Evolutionary conservation across 306 rosid genomes (phyloP), one percentile per base, ranked within the genome.

Genomic region (Medicago arabica): DNA sequence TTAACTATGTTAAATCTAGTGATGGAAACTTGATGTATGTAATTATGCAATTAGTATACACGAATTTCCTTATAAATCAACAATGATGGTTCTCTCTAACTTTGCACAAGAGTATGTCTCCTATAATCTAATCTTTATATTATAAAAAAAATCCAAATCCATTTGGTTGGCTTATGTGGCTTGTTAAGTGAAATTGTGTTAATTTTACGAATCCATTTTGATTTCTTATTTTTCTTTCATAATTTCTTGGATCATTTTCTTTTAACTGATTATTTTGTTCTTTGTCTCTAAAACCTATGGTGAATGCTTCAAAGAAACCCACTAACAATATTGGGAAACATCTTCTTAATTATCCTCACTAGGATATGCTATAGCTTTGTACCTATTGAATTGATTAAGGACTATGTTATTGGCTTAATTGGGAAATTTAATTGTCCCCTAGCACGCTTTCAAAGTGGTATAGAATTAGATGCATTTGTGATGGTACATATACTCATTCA

Each of bases 401-500:
- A 49, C 17, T 49, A 5, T 14, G 18, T 34, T 34, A 46, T 46
- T 0, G 5, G 51, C 9, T 54, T 58, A 23, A 25, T 59, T 13
- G 6, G 39, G 65, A 59, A 59, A 59, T 6, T 51, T 1, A 51
- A 51, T 51, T n/a, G 58, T 8, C 11, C 19, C 2, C 4, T 9
- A 69, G 77, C 72, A 49, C 49, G 71, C 69, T 77, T 57, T 77
- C 12, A 15, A n/a, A 66, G 58, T 40, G 66, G 58, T 51, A 77
- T 68, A 55, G 77, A 70, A 70, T 61, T 70, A 49, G 82, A 78
- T 61, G 82, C 65, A 60, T 11, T 17, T 12, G 60, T 44, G 49
- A 67, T 23, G 3, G 25, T 18, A 59, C 3, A 21, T 34, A 50
- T 8, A 43, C 15, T 41, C 31, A 43, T 3, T 46, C 14, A 4